phyloP scores from a whole-genome alignment of 1,139 yeast genomes.

The Candida frijolesensis region DNA sequence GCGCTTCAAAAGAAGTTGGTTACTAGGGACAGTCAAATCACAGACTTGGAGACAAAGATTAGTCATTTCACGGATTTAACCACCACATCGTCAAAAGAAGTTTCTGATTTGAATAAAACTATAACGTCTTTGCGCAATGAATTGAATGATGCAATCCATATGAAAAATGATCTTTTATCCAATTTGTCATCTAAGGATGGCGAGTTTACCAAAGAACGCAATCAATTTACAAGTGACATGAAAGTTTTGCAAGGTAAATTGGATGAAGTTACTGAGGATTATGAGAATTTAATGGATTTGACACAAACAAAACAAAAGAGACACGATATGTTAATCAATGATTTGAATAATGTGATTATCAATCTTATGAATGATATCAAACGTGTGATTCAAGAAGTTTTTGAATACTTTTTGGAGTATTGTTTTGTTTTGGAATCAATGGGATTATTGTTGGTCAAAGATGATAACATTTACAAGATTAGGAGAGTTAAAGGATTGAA shows the following conservation, averaged over 20 bases:
- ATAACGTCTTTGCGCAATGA: slow-evolving; percentile 27
- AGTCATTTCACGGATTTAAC: slow-evolving; percentile 18
- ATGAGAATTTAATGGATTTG: slow-evolving; percentile 51
- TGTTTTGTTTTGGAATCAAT: slow-evolving; percentile 72
- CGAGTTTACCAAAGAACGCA: slow-evolving; percentile 59
- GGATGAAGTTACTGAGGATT: slow-evolving; percentile 48
- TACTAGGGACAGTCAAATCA: slow-evolving; percentile 32
- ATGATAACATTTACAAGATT: slow-evolving; percentile 41
- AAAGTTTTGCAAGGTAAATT: slow-evolving; percentile 35
- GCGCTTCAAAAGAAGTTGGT: slow-evolving; percentile 23
- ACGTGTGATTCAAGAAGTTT: slow-evolving; percentile 23
- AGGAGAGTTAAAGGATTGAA: slow-evolving; percentile 73
- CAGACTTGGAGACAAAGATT: slow-evolving; percentile 32
- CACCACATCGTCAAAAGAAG: slow-evolving; percentile 20
- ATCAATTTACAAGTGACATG: slow-evolving; percentile 51
- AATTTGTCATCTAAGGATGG: slow-evolving; percentile 66
- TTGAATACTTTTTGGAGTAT: slow-evolving; percentile 42
- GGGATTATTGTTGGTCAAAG: slow-evolving; percentile 66
- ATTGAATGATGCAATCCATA: slow-evolving; percentile 34
- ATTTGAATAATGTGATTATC: slow-evolving; percentile 27
- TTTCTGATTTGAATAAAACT: slow-evolving; percentile 22
- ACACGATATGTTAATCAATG: slow-evolving; percentile 29
- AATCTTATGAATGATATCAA: slow-evolving; percentile 24
- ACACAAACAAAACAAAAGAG: slow-evolving; percentile 33
- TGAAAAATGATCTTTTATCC: slow-evolving; percentile 65